Base-by-base conservation (phyloP, 148 eudicot genomes). In the Rheum nobile region DNA sequence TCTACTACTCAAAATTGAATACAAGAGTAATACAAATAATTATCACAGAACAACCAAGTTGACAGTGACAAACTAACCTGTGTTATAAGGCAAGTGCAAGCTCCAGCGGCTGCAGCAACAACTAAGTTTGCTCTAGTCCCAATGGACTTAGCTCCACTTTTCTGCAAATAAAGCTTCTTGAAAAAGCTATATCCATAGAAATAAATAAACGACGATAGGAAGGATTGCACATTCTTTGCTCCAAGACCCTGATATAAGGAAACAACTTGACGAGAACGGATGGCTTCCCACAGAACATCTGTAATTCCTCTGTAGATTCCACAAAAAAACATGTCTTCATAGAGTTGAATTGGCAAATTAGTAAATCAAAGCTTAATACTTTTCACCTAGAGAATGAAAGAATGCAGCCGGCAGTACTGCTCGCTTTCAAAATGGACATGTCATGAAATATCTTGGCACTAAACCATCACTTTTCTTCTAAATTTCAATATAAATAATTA, bases 181-280 rank as follows among this genome's bases (percentile, higher is more conserved):
- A 91, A 86, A 81, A 91, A 89, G 87, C 92, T 91, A 78, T 93
- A 93, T 61, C 91, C 98, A 78, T 94, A 94, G 82, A 94, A 94
- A 84, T 94, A 94, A 37, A 91, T 74, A 76, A 94, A 94, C 72
- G 83, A 86, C 17, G 89, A 90, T 67, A 91, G 77, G 67, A 94
- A 89, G 39, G 98, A 86, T 72, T 91, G 98, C 75, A 94, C 75
- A 77, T 94, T 94, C 89, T 94, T 94, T 75, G 97, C 89, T 42
- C 91, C 97, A 29, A 94, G 84, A 44, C 98, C 98, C 81, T 94
- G 98, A 83, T 89, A 93, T 76, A 93, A 78, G 7, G 98, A 89
- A 29, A 89, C 86, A 82, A 91, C 80, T 73, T 85, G 95, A 63
- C 83, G 80, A 50, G 79, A 85, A 67, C 87, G 90, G 57, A 94